Percentiles rank a stretch among this genome's conserved stretches.
These are phyloP conservation scores for Leishmania turanica DNA, from an alignment of 208 protist species.

Conservation along the genomic window DNA sequence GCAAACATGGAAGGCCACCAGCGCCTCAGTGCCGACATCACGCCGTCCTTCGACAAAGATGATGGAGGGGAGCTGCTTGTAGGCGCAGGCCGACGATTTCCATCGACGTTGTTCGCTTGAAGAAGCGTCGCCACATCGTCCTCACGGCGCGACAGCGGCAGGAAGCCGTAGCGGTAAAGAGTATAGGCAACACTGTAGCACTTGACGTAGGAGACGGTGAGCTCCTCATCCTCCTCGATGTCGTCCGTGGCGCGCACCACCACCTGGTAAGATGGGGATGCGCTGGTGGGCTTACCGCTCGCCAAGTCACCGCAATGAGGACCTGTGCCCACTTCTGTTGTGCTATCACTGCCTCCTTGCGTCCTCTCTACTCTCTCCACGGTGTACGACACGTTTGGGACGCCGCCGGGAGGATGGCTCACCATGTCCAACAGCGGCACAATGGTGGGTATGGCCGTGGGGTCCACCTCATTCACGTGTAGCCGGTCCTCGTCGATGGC, in stretches of 20 bases:
- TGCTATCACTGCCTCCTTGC: no score
- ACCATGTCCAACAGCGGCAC: constrained; percentile 68
- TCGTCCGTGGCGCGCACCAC: constrained; percentile 39
- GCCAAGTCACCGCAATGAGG: not conserved
- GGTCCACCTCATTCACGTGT: constrained; percentile 43
- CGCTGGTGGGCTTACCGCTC: not conserved
- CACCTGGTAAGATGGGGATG: constrained; percentile 17
- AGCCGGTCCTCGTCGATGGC: constrained; percentile 38
- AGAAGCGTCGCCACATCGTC: constrained; percentile 37
- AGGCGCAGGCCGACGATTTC: not conserved
- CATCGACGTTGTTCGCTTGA: constrained; percentile 10
- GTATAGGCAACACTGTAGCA: constrained; percentile 74
- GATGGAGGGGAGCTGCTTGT: not conserved
- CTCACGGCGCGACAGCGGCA: constrained; percentile 44
- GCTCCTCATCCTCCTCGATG: constrained; percentile 55
- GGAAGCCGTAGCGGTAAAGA: constrained; percentile 67
- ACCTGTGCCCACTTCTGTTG: not conserved
- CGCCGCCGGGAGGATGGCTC: constrained; percentile 43
- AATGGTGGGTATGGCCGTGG: constrained; percentile 39
- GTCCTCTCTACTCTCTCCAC: constrained; percentile 24
- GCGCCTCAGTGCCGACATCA: not conserved
- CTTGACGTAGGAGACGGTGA: constrained; percentile 49
- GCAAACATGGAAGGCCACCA: constrained; percentile 10
- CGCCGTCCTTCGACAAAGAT: not conserved
- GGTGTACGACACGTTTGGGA: constrained; percentile 36